Evolutionary conservation across 2,329 filamentous ascomycete species (phyloP).

Genomic region (Phyllachora maydis): DNA sequence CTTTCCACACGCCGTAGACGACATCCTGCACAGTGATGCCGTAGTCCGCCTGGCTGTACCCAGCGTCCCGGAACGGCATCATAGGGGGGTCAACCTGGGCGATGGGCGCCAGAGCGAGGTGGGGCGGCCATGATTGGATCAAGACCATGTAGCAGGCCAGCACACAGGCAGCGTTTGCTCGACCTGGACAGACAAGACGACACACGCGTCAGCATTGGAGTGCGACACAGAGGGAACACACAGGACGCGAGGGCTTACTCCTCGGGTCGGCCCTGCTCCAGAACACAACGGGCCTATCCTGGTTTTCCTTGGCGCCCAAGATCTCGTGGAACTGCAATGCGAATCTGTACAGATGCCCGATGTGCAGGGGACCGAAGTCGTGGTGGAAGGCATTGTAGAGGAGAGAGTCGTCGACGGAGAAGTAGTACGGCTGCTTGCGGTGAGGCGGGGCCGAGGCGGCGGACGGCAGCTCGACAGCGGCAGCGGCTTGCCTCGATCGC

Average conservation of each 20-base stretch:
- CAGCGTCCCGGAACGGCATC: conserved; percentile 97
- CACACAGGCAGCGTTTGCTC: conserved; percentile 85
- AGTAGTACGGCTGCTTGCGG: conserved; percentile 71
- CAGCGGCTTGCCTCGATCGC: conserved; percentile 45
- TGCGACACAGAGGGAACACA: background rate
- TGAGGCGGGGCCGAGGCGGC: conserved; percentile 19
- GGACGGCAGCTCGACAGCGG: conserved; percentile 35
- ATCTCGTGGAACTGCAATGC: conserved; percentile 93
- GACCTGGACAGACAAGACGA: conserved; percentile 29
- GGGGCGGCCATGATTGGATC: conserved; percentile 93
- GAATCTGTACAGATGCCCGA: conserved; percentile 92
- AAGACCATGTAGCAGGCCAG: conserved; percentile 97
- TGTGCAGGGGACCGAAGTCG: conserved; percentile 93
- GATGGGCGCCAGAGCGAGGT: conserved; percentile 85
- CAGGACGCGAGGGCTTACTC: conserved; percentile 33
- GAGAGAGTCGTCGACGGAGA: conserved; percentile 79
- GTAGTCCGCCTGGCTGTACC: conserved; percentile 96
- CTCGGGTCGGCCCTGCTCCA: conserved; percentile 85
- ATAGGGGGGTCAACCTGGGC: conserved; percentile 90
- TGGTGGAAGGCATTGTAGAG: conserved; percentile 98
- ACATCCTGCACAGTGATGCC: conserved; percentile 90
- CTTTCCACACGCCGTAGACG: conserved; percentile 96
- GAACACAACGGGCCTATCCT: conserved; percentile 79
- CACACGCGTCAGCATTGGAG: background rate
- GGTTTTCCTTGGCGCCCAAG: conserved; percentile 75